phyloP scores from a whole-genome alignment of 768 basidiomycete genomes.

The Megacollybia marginata region DNA sequence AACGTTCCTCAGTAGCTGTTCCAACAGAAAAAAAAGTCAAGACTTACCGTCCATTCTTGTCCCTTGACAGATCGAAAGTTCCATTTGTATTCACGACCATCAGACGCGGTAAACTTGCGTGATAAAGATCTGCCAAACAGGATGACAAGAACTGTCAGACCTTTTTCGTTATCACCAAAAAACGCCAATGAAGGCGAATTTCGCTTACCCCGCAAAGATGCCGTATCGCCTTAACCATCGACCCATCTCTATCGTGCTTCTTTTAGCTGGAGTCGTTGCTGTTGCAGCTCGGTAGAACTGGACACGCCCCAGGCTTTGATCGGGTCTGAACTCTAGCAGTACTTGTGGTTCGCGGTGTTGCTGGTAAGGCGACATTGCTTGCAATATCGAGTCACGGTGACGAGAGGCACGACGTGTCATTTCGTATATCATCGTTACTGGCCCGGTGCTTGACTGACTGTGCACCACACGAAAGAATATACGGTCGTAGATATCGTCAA shows the following conservation, averaged over 20 bases:
- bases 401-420: slow-evolving; percentile 61
- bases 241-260: slow-evolving; percentile 37
- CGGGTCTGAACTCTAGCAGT: slow-evolving; percentile 52
- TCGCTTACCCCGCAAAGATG: slow-evolving; percentile 57
- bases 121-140: slow-evolving; percentile 45
- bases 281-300: too few relatives aligned
- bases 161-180: not conserved
- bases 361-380: slow-evolving; percentile 21
- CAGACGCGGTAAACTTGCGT: slow-evolving; percentile 60
- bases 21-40: slow-evolving; percentile 4
- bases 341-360: slow-evolving; percentile 46
- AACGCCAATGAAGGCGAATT: not conserved
- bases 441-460: slow-evolving; percentile 19
- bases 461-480: slow-evolving; percentile 58
- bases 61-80: slow-evolving; percentile 42
- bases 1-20: too few relatives aligned
- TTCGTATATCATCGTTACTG: slow-evolving; percentile 50
- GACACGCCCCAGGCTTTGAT: slow-evolving; percentile 53
- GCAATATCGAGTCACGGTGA: slow-evolving; percentile 34
- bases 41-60: slow-evolving; percentile 73
- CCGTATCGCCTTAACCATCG: slow-evolving; percentile 58
- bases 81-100: slow-evolving; percentile 71
- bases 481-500: slow-evolving; percentile 74
- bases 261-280: slow-evolving; percentile 19
- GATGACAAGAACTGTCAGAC: not conserved